Conservation (phyloP, 805 yeast genomes). For the Wickerhamiella galacta region DNA sequence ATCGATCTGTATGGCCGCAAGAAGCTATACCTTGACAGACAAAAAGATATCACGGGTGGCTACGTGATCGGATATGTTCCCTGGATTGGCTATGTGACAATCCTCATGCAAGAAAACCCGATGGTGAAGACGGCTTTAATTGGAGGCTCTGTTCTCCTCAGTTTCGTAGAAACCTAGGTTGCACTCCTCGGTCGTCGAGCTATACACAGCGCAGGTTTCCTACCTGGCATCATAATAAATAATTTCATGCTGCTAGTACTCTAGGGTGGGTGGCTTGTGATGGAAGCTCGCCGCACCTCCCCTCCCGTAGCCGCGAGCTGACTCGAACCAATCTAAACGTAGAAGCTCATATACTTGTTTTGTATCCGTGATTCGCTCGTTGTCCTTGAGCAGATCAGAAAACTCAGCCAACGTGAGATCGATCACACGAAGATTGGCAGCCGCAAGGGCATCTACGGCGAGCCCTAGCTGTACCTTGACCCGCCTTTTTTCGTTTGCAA, state of each 20-base stretch:
- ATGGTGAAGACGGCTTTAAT: slow-evolving; percentile 66
- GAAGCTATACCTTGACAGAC: slow-evolving; percentile 60
- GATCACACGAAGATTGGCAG: neutral
- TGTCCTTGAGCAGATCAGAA: slow-evolving; percentile 33
- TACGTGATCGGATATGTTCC: slow-evolving; percentile 83
- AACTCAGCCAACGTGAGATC: slow-evolving; percentile 29
- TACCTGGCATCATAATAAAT: slow-evolving; percentile 16
- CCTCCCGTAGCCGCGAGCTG: slow-evolving; percentile 33
- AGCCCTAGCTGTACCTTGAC: slow-evolving; percentile 1
- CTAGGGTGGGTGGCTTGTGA: slow-evolving; percentile 54
- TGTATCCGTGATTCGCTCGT: slow-evolving; percentile 10
- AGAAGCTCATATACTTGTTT: slow-evolving; percentile 34
- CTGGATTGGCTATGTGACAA: slow-evolving; percentile 76
- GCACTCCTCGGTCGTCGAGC: too few species aligned
- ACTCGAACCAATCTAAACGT: slow-evolving; percentile 52
- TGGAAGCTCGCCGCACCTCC: slow-evolving; percentile 37
- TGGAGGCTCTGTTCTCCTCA: slow-evolving; percentile 55
- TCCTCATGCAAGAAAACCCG: slow-evolving; percentile 73
- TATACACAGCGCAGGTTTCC: too few species aligned
- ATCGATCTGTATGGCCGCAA: slow-evolving; percentile 64
- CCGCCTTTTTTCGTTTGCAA: neutral
- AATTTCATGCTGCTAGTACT: neutral
- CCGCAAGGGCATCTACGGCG: neutral
- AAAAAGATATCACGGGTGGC: slow-evolving; percentile 68
- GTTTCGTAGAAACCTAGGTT: slow-evolving; percentile 48